A percentile compares a stretch with the other conserved stretches of the same genome.
Evolutionary conservation across 148 eudicot genomes (phyloP).

Genomic region (Rhododendron molle): DNA sequence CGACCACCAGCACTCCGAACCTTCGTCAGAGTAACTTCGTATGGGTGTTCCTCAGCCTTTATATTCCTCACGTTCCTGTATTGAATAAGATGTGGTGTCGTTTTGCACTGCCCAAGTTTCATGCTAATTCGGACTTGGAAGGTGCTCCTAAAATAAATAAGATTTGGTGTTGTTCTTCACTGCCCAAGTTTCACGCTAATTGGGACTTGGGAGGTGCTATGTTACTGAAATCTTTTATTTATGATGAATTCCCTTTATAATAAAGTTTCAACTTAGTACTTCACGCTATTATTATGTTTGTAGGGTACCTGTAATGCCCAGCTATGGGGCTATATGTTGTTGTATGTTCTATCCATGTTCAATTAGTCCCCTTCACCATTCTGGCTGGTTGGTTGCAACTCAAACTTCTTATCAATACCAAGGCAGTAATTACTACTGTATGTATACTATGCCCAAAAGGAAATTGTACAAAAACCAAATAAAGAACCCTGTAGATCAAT

Average conservation of each 20-base stretch:
- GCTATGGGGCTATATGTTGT: background rate
- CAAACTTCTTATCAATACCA: background rate
- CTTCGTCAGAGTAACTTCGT: background rate
- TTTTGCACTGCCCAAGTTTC: background rate
- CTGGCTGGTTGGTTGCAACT: background rate
- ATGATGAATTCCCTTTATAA: background rate
- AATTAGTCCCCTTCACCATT: background rate
- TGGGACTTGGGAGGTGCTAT: background rate
- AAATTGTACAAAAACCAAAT: background rate
- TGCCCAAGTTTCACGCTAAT: slow-evolving; percentile 1
- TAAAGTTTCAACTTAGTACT: slow-evolving; percentile 1
- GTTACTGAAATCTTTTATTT: background rate
- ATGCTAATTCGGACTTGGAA: background rate
- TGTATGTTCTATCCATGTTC: background rate
- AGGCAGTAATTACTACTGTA: background rate
- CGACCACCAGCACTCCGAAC: slow-evolving; percentile 17
- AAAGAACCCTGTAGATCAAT: background rate
- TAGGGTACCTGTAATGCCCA: background rate
- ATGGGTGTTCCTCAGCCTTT: background rate
- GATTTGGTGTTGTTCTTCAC: background rate
- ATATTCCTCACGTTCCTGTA: background rate
- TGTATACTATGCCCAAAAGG: background rate
- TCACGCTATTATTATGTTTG: background rate
- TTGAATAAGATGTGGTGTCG: background rate
- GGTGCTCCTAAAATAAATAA: background rate